Percentiles rank a stretch among this genome's conserved stretches.
Conservation (phyloP, 2,329 filamentous ascomycete genomes). For the Colletotrichum kahawae region DNA sequence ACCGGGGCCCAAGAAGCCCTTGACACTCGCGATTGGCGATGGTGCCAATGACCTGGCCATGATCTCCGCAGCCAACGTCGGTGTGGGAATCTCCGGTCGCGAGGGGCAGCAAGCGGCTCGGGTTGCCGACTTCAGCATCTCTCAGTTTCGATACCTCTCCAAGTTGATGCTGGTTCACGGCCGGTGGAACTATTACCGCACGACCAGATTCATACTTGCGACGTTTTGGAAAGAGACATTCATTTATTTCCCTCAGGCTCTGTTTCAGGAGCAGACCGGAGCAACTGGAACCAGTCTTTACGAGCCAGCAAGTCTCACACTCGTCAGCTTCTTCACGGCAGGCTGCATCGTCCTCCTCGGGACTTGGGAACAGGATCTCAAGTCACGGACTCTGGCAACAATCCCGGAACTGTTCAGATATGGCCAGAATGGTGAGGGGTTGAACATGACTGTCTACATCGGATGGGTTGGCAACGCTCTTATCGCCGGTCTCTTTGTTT, state of each 20-base stretch:
- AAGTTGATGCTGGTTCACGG: conserved; percentile 85
- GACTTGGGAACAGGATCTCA: conserved; percentile 91
- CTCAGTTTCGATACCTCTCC: conserved; percentile 86
- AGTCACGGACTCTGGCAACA: conserved; percentile 81
- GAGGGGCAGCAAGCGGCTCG: conserved; percentile 90
- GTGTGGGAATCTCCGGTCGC: conserved; percentile 89
- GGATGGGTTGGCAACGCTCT: conserved; percentile 41
- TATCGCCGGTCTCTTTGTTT: conserved; percentile 39
- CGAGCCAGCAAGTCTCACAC: conserved; percentile 83
- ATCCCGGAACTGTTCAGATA: conserved; percentile 89
- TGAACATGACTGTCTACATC: conserved; percentile 76
- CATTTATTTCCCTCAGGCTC: conserved; percentile 84
- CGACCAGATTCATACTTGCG: conserved; percentile 84
- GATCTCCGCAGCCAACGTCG: conserved; percentile 87
- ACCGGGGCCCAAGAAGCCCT: conserved; percentile 43
- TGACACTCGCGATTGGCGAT: conserved; percentile 91
- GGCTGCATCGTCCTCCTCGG: conserved; percentile 87
- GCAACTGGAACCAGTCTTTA: conserved; percentile 94
- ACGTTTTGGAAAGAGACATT: conserved; percentile 91
- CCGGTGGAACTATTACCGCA: conserved; percentile 90
- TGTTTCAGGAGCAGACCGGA: conserved; percentile 83
- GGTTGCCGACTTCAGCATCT: conserved; percentile 89
- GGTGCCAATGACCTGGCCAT: conserved; percentile 95
- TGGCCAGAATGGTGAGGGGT: conserved; percentile 73
- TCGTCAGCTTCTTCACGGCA: conserved; percentile 96